Evolutionary conservation across 108 stramenopile species (phyloP), one percentile per base, ranked within the genome.

Genomic region (Nitzschia sp.): DNA sequence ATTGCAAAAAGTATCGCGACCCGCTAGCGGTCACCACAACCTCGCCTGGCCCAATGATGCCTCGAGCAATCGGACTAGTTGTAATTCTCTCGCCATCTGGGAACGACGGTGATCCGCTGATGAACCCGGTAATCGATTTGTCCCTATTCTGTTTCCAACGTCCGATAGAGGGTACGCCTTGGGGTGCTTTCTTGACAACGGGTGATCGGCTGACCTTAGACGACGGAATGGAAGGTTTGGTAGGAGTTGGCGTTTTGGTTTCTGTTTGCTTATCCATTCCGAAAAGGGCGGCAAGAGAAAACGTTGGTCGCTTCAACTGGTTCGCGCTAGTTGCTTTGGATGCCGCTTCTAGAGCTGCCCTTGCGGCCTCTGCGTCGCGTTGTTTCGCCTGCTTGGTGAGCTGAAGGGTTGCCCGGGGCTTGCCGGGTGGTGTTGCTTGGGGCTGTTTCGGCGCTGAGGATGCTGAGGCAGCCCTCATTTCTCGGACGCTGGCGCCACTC

Each of bases 11-110:
- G 64, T 94, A 94, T 54, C 54, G 65, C 0, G 85, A 85, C 11
- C 93, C 93, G 69, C 78, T 80, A 15, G 86, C 86, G 26, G 93
- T 94, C 45, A 70, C 71, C 9, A 94, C 89, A 0, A 84, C 81
- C 60, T 77, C 71, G 5, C 85, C 81, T 15, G 77, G 56, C 27
- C 61, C 76, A 53, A 88, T 64, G 32, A 48, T 78, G 28, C 88
- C 88, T 21, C 71, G 75, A 28, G 63, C 57, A 45, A 93, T 90
- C 55, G 66, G 74, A 72, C 85, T 88, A 3, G 91, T 93, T 13
- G 88, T 88, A 24, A 93, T 64, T 32, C 65, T 64, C 47, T 89
- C 87, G 8, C 85, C 85, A 9, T 86, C 79, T 21, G 61, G 57
- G 67, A 93, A 93, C 64, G 68, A 78, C 1, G 66, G 42, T 17